Conservation (phyloP, 208 protist species). For the Herpetomonas tarakana region DNA sequence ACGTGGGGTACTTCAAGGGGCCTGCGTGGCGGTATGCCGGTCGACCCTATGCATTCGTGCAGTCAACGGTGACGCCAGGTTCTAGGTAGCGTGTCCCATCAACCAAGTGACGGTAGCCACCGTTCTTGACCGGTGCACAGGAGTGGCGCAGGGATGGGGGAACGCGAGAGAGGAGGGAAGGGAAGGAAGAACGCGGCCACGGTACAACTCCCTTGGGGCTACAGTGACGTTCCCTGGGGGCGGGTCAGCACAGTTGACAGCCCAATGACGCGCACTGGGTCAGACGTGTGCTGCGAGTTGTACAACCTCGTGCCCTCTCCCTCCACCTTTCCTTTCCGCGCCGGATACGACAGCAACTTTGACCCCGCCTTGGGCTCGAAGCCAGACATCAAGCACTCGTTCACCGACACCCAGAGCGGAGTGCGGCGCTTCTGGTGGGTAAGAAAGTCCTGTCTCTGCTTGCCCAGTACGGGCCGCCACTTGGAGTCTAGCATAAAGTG, state of each 20-base stretch:
- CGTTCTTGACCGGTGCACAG: too few species aligned
- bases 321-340: constrained; percentile 12
- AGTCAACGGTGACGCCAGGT: too few species aligned
- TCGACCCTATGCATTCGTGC: too few species aligned
- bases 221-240: constrained; percentile 69
- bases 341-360: constrained; percentile 33
- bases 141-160: background rate
- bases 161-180: constrained; percentile 8
- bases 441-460: constrained; percentile 75
- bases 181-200: background rate
- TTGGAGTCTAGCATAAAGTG: constrained; percentile 90
- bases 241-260: constrained; percentile 68
- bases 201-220: background rate
- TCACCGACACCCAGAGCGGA: constrained; percentile 87
- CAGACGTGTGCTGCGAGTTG: constrained; percentile 87
- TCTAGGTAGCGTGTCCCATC: too few species aligned
- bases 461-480: constrained; percentile 84
- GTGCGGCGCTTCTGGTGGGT: constrained; percentile 43
- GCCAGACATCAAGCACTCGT: constrained; percentile 88
- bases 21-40: too few species aligned
- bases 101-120: too few species aligned
- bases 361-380: constrained; percentile 53
- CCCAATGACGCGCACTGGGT: constrained; percentile 85
- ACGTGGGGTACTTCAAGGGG: too few species aligned
- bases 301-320: constrained; percentile 50